Percentiles rank a stretch among this genome's conserved stretches.
These are phyloP conservation scores for Triticum turgidum DNA, from an alignment of 176 grass and related monocot species.

Conservation along the genomic window DNA sequence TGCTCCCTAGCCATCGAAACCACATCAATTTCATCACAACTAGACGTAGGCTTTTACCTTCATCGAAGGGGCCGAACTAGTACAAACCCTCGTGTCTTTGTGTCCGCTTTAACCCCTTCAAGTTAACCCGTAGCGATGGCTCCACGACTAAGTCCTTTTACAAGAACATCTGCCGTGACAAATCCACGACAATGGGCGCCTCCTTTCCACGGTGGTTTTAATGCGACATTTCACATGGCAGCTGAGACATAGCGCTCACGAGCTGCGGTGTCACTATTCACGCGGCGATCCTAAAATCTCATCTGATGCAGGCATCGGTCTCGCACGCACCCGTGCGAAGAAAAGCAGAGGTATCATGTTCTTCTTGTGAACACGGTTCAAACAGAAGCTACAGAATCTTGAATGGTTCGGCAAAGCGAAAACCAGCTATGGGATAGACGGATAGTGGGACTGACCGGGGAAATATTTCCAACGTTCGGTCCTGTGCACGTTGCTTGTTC, in stretches of 20 bases:
- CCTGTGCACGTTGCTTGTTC: constrained; percentile 1
- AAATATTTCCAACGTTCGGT: background rate
- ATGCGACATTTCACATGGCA: background rate
- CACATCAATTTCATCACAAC: too few relatives aligned
- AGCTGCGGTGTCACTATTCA: background rate
- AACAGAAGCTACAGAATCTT: too few relatives aligned
- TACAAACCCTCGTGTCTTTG: too few relatives aligned
- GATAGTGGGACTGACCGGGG: background rate
- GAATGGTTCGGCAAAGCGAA: background rate
- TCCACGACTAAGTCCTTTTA: too few relatives aligned
- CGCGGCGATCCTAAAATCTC: background rate
- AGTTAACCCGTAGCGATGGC: too few relatives aligned
- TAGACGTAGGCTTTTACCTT: too few relatives aligned
- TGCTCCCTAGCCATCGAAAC: too few relatives aligned
- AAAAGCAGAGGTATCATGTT: background rate
- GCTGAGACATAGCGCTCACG: background rate
- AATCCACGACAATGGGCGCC: too few relatives aligned
- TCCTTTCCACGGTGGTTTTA: background rate
- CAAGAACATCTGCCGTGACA: too few relatives aligned
- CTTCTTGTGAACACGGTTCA: background rate
- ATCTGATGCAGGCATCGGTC: too few relatives aligned
- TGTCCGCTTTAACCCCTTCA: too few relatives aligned
- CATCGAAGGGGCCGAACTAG: too few relatives aligned
- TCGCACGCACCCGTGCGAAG: background rate
- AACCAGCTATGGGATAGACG: background rate